Evolutionary conservation across 2,329 filamentous ascomycete genomes (phyloP).

Genomic region (Fusarium goolgardi): DNA sequence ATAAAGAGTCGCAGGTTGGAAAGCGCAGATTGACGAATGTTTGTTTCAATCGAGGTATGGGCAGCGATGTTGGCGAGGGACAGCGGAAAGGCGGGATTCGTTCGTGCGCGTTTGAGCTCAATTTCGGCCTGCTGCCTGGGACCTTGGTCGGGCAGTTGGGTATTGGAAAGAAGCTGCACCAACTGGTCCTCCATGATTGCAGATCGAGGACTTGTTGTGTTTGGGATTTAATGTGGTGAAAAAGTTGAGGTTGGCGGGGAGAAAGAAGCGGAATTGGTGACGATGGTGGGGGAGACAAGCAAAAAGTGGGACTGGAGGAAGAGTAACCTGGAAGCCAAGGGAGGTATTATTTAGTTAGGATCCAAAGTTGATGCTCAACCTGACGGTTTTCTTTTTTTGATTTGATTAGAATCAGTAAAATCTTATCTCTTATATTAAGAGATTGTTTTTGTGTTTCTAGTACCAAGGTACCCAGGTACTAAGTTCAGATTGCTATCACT

Average conservation of each 20-base stretch:
- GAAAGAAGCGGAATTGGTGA: conserved; percentile 39
- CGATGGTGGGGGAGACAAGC: conserved; percentile 41
- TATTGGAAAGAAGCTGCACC: conserved; percentile 86
- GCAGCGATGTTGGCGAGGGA: conserved; percentile 84
- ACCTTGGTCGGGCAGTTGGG: conserved; percentile 79
- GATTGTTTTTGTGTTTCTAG: not conserved
- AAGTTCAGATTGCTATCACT: not conserved
- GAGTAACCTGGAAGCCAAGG: not conserved
- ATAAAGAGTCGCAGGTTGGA: conserved; percentile 85
- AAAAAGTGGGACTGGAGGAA: conserved; percentile 37
- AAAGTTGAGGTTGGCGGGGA: conserved; percentile 43
- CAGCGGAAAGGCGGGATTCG: conserved; percentile 78
- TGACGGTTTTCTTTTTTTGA: not conserved
- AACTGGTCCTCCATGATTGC: conserved; percentile 88
- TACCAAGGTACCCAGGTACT: not conserved
- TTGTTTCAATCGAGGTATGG: conserved; percentile 76
- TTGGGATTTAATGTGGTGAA: conserved; percentile 21
- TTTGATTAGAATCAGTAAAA: not conserved
- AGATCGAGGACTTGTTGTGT: conserved; percentile 25
- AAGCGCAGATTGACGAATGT: conserved; percentile 85
- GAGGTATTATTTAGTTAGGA: not conserved
- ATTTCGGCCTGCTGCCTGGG: conserved; percentile 88
- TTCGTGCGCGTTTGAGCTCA: conserved; percentile 78
- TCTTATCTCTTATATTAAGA: not conserved
- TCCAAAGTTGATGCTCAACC: not conserved